Conservation (phyloP, 371 early-diverging fungal genomes). For the Mucor saturninus region DNA sequence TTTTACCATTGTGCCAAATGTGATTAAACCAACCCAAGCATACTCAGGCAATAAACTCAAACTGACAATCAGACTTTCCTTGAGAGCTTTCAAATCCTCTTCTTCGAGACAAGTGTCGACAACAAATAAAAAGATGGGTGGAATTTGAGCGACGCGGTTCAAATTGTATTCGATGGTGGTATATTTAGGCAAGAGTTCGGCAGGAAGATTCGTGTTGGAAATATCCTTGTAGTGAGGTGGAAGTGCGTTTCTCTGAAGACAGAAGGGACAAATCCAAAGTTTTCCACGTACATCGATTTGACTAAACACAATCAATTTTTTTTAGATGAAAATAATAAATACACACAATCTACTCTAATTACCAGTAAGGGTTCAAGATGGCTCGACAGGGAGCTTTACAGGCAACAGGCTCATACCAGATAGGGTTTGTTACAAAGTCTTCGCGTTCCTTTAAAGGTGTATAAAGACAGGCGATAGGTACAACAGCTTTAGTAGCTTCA, state of each 20-base stretch:
- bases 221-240: constrained; percentile 99
- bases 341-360: constrained; percentile 14
- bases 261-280: constrained; percentile 99
- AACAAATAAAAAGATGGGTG: constrained; percentile 97
- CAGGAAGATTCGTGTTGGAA: constrained; percentile 92
- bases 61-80: constrained; percentile 90
- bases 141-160: constrained; percentile 77
- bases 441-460: constrained; percentile 97
- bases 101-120: constrained; percentile 98
- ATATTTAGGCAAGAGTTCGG: constrained; percentile 93
- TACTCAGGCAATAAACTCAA: constrained; percentile 92
- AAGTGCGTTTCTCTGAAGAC: constrained; percentile 95
- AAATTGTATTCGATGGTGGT: constrained; percentile 98
- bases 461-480: constrained; percentile 97
- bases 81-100: constrained; percentile 95
- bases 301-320: constrained; percentile 43
- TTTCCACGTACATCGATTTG: constrained; percentile 94
- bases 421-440: constrained; percentile 58
- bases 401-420: constrained; percentile 96
- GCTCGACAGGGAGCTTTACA: constrained; percentile 97
- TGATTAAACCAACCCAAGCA: constrained; percentile 96
- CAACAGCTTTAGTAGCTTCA: constrained; percentile 95
- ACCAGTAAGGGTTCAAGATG: constrained; percentile 98
- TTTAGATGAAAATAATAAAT: too few relatives aligned
- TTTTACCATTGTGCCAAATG: constrained; percentile 98